Base-by-base conservation (phyloP, 2,329 filamentous ascomycete species). In the Albifimbria verrucaria region DNA sequence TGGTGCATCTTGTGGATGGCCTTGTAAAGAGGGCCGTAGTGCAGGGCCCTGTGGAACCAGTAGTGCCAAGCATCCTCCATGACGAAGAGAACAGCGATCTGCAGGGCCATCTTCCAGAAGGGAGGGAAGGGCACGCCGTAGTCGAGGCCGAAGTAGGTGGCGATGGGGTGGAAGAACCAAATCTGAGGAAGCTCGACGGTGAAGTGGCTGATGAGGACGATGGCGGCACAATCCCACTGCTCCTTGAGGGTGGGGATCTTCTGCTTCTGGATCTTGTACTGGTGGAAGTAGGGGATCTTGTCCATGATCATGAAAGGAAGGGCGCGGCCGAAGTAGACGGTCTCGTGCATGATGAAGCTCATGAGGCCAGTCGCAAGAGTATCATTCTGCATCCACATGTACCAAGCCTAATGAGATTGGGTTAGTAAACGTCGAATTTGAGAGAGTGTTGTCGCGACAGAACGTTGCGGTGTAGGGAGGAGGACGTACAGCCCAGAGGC, bases 21-120 rank as follows among this genome's bases (percentile, higher is more conserved):
- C 79, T 92, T 96, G 85, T 99, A 99, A 6, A 99, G 86, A 39
- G 92, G 90, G 21, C 90, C 92, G 78, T 91, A 95, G 80, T 99
- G 94, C 75, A 99, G 85, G 43, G 83, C 84, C 63, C 94, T 91
- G 77, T 99, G 94, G 62, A 85, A 86, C 87, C 92, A 97, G 81
- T 99, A 99, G 76, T 99, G 94, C 94, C 94, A 99, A 61, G 93
- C 79, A 73, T 99, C 94, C 74, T 99, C 94, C 66, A 97, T 75
- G 54, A 97, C 82, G 76, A 99, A 99, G 81, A 97, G 95, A 69
- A 97, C 80, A 56, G 87, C 83, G 62, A 99, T 93, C 66, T 99
- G 94, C 69, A 89, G 85, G 59, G 88, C 88, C 81, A 99, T 97
- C 66, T 87, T 97, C 76, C 82, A 88, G 61, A 87, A 65, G 12